Conservation (phyloP, 208 protist species). For the Crithidia mellificae region DNA sequence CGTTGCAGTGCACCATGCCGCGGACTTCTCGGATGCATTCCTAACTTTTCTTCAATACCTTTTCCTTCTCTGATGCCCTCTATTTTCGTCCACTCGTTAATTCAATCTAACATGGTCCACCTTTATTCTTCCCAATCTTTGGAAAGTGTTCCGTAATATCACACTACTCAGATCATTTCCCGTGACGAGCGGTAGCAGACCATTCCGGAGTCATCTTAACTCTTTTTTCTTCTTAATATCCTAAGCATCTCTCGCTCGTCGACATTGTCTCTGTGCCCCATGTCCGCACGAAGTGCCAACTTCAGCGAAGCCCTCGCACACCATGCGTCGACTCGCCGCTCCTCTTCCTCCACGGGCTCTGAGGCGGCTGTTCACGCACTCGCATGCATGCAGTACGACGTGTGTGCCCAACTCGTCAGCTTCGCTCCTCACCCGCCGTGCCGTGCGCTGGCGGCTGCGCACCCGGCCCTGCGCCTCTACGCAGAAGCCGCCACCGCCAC, state of each 20-base stretch:
- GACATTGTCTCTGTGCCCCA: too few species aligned
- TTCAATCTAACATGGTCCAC: too few species aligned
- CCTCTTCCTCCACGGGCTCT: background rate
- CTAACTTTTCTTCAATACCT: too few species aligned
- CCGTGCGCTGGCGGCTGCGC: conserved; percentile 3
- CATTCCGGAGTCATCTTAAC: too few species aligned
- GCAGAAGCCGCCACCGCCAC: background rate
- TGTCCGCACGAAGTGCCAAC: background rate
- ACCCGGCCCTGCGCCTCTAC: conserved; percentile 3
- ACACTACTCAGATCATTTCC: background rate
- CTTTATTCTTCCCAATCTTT: background rate
- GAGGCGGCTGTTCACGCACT: background rate
- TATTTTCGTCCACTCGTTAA: too few species aligned
- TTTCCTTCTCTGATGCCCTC: too few species aligned
- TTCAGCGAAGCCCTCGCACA: conserved; percentile 2
- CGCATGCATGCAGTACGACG: conserved; percentile 3
- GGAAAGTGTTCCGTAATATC: too few species aligned
- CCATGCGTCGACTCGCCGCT: background rate
- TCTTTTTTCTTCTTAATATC: too few species aligned
- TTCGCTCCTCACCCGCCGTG: background rate
- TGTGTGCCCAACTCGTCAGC: background rate
- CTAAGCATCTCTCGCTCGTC: too few species aligned
- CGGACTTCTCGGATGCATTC: too few species aligned
- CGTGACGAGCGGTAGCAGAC: background rate
- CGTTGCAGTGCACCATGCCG: too few species aligned